These are phyloP conservation scores for Pyrenochaeta sp. DNA, from an alignment of 2,329 filamentous ascomycete species.

Conservation along the genomic window DNA sequence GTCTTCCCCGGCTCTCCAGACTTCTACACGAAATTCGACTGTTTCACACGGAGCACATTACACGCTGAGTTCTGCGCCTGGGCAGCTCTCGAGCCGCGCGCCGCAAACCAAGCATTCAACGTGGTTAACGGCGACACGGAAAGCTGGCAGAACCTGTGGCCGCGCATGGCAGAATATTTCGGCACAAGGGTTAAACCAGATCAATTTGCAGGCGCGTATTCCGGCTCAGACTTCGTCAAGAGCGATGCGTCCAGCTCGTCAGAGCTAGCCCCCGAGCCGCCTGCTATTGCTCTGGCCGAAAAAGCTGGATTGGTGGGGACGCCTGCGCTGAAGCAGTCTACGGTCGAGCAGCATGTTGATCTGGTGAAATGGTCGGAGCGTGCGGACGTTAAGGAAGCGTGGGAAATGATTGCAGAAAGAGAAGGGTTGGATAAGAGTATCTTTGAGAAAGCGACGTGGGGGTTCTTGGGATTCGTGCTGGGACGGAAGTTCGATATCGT, in stretches of 20 bases:
- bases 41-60: constrained; percentile 35
- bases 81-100: constrained; percentile 43
- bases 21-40: constrained; percentile 43
- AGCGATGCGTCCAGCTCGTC: background rate
- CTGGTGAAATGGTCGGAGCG: constrained; percentile 53
- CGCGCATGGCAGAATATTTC: constrained; percentile 50
- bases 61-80: constrained; percentile 43
- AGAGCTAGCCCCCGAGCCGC: constrained; percentile 26
- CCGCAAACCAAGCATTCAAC: constrained; percentile 54
- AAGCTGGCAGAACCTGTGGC: constrained; percentile 56
- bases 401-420: constrained; percentile 46
- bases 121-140: constrained; percentile 54
- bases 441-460: constrained; percentile 58
- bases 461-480: constrained; percentile 54
- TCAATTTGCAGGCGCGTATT: constrained; percentile 23
- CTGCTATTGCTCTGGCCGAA: constrained; percentile 31
- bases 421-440: constrained; percentile 49
- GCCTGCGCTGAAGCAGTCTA: constrained; percentile 19
- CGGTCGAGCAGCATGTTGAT: constrained; percentile 52
- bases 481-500: constrained; percentile 54
- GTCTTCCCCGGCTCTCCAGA: constrained; percentile 38
- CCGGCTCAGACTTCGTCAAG: background rate
- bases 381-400: constrained; percentile 50
- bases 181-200: constrained; percentile 43
- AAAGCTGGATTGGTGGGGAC: constrained; percentile 18